Evolutionary conservation across 768 basidiomycete genomes (phyloP), one percentile per base, ranked within the genome.

Genomic region (Filobasidium wieringae): DNA sequence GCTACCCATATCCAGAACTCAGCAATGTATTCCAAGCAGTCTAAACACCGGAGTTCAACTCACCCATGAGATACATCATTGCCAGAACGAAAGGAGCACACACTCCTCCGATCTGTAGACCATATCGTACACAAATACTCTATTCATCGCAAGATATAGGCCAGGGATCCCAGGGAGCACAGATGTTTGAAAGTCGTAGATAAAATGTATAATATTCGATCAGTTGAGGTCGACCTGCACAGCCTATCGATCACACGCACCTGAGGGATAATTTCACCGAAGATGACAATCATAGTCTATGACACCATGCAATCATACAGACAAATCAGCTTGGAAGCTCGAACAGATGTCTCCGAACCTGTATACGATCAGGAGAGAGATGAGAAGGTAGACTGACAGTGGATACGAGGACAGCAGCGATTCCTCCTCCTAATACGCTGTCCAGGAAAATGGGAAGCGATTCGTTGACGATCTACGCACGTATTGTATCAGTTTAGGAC

Each of bases 31-130:
- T 15, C 19, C 17, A 30, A 22, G 19, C 2, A 15, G 41, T 22
- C 29, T 37, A 8, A 19, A n/a, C 32, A 9, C 29, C 9, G 5
- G 4, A 40, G 1, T 2, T 14, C 1, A 26, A 52, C 59, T 51
- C 17, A 60, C 59, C 59, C 55, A 80, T 76, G 26, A 85, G 64
- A 67, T 82, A 84, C 86, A 90, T 88, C 58, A 88, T 73, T 7
- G 67, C 72, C 6, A 84, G 78, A 4, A 90, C 87, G 59, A 88
- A 78, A 0, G 85, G 86, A 0, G 85, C 82, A 58, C 86, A 87
- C 19, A 75, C 78, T 0, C 88, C 87, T 15, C 89, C 89, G 57
- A 92, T 84, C 2, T 80, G 73, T 15, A 91, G 80, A 50, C 89
- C 89, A 70, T 88, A 84, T 34, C 87, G 74, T 9, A 80, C 79